Evolutionary conservation across 768 basidiomycete species (phyloP).

Genomic region (Xerocomus potaroensis): DNA sequence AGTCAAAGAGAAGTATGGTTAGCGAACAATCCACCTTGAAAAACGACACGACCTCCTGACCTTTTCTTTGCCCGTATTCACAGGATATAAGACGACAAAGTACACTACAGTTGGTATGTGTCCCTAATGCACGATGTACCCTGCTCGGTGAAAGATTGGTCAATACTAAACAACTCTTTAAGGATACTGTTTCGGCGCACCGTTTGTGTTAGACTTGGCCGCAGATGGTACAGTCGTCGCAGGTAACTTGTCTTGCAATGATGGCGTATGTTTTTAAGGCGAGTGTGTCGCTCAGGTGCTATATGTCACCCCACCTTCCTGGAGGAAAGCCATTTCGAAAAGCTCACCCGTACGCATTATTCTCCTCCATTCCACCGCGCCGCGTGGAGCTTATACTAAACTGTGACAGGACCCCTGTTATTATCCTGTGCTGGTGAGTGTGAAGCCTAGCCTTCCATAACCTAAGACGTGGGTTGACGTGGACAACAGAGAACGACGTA

Average conservation of each 20-base stretch:
- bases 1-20: constrained; percentile 49
- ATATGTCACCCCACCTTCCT: constrained; percentile 51
- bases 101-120: constrained; percentile 42
- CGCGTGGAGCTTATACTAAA: not conserved
- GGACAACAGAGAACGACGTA: constrained; percentile 46
- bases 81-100: constrained; percentile 31
- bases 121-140: too few relatives aligned
- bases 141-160: too few relatives aligned
- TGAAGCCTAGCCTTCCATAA: too few relatives aligned
- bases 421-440: constrained; percentile 22
- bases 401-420: constrained; percentile 19
- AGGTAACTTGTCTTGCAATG: constrained; percentile 29
- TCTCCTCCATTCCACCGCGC: too few relatives aligned
- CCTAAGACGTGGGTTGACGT: too few relatives aligned
- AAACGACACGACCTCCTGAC: not conserved
- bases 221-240: constrained; percentile 42
- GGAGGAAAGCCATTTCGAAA: constrained; percentile 49
- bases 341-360: constrained; percentile 37
- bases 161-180: not conserved
- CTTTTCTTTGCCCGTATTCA: not conserved
- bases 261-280: not conserved
- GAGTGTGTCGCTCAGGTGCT: constrained; percentile 29
- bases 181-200: constrained; percentile 58
- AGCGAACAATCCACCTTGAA: too few relatives aligned
- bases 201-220: constrained; percentile 43